Percentiles rank a stretch among this genome's conserved stretches.
These are phyloP conservation scores for Polychaeton citri DNA, from an alignment of 2,329 filamentous ascomycete species.

Conservation along the genomic window DNA sequence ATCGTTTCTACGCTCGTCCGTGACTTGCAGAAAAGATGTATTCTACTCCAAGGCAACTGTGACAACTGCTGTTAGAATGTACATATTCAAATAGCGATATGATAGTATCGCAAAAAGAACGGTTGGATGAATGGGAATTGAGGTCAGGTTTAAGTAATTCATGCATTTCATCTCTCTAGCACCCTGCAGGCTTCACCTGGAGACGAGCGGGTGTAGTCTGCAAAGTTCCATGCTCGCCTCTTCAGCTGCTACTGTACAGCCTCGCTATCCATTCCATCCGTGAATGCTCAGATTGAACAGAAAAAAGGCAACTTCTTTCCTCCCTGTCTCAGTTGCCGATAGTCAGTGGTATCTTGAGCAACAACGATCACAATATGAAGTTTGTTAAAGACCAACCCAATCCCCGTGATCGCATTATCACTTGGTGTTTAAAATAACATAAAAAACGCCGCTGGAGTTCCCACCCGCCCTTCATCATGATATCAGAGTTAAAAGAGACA, in stretches of 20 bases:
- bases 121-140: not conserved
- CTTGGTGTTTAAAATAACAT: not conserved
- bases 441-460: conserved; percentile 30
- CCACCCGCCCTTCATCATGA: conserved; percentile 29
- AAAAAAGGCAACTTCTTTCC: too few species aligned
- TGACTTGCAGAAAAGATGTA: too few species aligned
- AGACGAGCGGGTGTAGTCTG: not conserved
- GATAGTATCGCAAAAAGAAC: not conserved
- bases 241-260: conserved; percentile 23
- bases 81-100: too few species aligned
- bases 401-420: conserved; percentile 39
- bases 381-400: conserved; percentile 15
- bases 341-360: not conserved
- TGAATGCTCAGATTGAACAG: too few species aligned
- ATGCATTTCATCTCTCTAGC: conserved; percentile 11
- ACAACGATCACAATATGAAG: conserved; percentile 9
- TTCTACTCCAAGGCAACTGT: too few species aligned
- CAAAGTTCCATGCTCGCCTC: conserved; percentile 3
- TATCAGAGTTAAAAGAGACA: conserved; percentile 6
- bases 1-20: too few species aligned
- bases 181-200: too few species aligned
- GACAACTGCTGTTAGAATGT: too few species aligned
- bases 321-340: too few species aligned
- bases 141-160: conserved; percentile 7
- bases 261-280: not conserved